A percentile compares a stretch with the other conserved stretches of the same genome.
These are phyloP conservation scores for Talaromyces adpressus DNA, from an alignment of 495 filamentous ascomycete species.

Conservation along the genomic window DNA sequence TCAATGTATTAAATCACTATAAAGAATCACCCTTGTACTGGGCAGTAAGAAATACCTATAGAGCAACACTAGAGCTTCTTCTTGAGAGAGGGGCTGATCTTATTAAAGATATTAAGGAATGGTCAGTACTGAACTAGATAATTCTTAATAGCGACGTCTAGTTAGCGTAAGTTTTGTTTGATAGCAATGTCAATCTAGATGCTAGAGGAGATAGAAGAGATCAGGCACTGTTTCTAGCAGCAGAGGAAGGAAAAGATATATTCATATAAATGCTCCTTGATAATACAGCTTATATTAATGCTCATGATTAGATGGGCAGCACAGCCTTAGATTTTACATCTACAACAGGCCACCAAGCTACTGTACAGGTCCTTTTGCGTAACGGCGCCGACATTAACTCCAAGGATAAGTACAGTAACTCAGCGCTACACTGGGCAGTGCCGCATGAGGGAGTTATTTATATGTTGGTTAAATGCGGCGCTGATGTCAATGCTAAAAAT, in stretches of 20 bases:
- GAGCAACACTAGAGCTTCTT: background rate
- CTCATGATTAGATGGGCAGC: background rate
- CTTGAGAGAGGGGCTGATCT: background rate
- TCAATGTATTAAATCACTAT: background rate
- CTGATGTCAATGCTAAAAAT: background rate
- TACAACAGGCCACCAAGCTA: background rate
- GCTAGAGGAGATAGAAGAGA: background rate
- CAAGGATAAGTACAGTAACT: background rate
- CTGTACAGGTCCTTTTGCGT: background rate
- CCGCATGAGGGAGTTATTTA: background rate
- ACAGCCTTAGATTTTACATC: background rate
- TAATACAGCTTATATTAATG: background rate
- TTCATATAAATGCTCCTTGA: background rate
- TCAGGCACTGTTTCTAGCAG: background rate
- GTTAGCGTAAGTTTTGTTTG: background rate
- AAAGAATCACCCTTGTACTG: background rate
- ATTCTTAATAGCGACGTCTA: background rate
- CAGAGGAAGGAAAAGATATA: background rate
- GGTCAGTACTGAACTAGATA: background rate
- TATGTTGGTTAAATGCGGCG: background rate
- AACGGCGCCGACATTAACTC: background rate
- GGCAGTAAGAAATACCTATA: background rate
- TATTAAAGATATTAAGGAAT: background rate
- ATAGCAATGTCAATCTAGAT: background rate
- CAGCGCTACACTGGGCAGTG: background rate